Evolutionary conservation across 2,329 filamentous ascomycete species (phyloP).

Genomic region (Aspergillus alliaceus): DNA sequence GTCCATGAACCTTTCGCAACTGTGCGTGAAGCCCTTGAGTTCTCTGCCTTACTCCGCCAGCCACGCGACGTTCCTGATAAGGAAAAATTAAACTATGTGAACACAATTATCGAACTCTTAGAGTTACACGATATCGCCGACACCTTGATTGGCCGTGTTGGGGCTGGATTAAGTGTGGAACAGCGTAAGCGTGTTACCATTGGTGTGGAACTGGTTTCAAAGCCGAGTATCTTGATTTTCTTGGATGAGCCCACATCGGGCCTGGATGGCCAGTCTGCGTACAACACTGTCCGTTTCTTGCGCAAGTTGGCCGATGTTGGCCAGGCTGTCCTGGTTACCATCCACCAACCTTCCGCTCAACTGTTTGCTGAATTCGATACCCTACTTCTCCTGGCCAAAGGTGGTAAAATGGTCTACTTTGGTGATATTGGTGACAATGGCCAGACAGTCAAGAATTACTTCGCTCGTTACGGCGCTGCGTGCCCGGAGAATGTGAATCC

Average conservation of each 20-base stretch:
- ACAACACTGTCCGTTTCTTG: constrained; percentile 65
- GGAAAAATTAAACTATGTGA: constrained; percentile 65
- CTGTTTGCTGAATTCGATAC: constrained; percentile 70
- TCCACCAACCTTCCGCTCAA: constrained; percentile 67
- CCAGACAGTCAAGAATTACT: constrained; percentile 64
- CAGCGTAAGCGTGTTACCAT: constrained; percentile 70
- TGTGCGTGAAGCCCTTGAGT: constrained; percentile 64
- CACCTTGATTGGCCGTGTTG: constrained; percentile 54
- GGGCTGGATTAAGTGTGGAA: constrained; percentile 57
- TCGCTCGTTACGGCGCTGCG: constrained; percentile 61
- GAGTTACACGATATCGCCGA: constrained; percentile 65
- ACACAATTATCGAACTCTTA: constrained; percentile 63
- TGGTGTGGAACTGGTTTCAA: constrained; percentile 69
- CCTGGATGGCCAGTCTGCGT: constrained; percentile 66
- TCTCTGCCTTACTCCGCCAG: constrained; percentile 64
- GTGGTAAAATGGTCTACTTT: constrained; percentile 70
- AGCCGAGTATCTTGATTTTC: constrained; percentile 68
- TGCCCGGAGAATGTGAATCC: constrained; percentile 63
- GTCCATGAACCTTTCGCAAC: constrained; percentile 66
- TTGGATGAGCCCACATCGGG: constrained; percentile 70
- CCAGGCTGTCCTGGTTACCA: constrained; percentile 69
- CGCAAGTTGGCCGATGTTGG: constrained; percentile 64
- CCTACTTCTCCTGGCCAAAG: constrained; percentile 64
- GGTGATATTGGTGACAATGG: constrained; percentile 66
- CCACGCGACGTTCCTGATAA: constrained; percentile 50